These are phyloP conservation scores for Phaffia australis DNA, from an alignment of 768 basidiomycete genomes.

Conservation along the genomic window DNA sequence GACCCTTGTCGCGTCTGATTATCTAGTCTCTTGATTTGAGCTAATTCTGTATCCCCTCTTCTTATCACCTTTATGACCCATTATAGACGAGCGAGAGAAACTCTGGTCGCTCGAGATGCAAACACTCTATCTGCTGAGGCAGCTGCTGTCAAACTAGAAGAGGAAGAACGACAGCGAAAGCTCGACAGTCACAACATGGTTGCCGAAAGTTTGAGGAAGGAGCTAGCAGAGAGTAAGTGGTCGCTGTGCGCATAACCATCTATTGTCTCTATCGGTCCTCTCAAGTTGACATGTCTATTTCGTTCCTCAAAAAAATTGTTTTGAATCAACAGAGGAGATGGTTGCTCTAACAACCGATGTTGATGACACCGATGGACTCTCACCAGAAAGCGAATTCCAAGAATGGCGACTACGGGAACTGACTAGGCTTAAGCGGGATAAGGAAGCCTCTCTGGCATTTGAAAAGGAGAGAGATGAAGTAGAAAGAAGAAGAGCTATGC, in stretches of 20 bases:
- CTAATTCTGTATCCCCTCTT: background rate
- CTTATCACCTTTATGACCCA: too few relatives aligned
- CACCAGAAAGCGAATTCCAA: slow-evolving; percentile 82
- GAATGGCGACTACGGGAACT: slow-evolving; percentile 92
- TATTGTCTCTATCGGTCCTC: background rate
- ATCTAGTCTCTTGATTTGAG: slow-evolving; percentile 1
- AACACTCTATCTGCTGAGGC: slow-evolving; percentile 56
- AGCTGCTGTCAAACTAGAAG: slow-evolving; percentile 54
- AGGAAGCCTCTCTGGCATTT: slow-evolving; percentile 68
- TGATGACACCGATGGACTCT: slow-evolving; percentile 88
- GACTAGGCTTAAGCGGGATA: slow-evolving; percentile 83
- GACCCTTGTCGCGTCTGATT: background rate
- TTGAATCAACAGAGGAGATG: slow-evolving; percentile 60
- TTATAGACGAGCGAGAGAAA: slow-evolving; percentile 49
- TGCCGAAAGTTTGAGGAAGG: slow-evolving; percentile 83
- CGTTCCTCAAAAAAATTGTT: background rate
- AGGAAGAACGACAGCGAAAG: slow-evolving; percentile 68
- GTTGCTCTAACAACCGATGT: slow-evolving; percentile 72
- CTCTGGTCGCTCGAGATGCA: slow-evolving; percentile 41
- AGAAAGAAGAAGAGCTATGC: slow-evolving; percentile 78
- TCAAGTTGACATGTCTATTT: background rate
- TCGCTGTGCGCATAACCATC: background rate
- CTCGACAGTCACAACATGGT: slow-evolving; percentile 85
- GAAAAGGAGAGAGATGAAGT: slow-evolving; percentile 84
- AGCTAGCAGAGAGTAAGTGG: slow-evolving; percentile 75